Evolutionary conservation across 495 filamentous ascomycete species (phyloP).

Genomic region (Penicillium desertorum): DNA sequence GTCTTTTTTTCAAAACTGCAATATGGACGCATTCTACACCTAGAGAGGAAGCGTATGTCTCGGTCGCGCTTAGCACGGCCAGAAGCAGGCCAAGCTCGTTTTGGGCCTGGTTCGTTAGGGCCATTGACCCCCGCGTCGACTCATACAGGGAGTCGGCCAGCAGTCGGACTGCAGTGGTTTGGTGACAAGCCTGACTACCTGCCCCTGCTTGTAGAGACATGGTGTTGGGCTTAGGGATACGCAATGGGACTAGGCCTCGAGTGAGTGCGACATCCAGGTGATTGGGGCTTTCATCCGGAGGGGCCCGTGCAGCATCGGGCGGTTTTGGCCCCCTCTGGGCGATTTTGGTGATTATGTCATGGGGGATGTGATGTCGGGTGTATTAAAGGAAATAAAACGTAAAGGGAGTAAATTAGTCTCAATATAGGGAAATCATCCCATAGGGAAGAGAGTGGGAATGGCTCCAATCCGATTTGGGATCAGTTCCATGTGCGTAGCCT

Average conservation of each 20-base stretch:
- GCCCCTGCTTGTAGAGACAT: constrained; percentile 1
- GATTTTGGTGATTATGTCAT: neutral
- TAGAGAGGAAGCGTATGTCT: constrained; percentile 1
- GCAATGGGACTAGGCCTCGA: neutral
- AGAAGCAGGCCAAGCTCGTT: constrained; percentile 21
- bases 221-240: neutral
- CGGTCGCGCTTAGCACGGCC: constrained; percentile 6
- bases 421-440: neutral
- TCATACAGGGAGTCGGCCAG: constrained; percentile 20
- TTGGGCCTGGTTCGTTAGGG: constrained; percentile 16
- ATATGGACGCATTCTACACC: neutral
- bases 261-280: neutral
- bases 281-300: neutral
- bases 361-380: neutral
- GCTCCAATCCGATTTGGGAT: neutral
- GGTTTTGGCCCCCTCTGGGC: neutral
- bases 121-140: constrained; percentile 14
- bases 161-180: constrained; percentile 13
- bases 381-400: neutral
- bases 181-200: neutral
- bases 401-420: neutral
- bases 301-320: neutral
- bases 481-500: neutral
- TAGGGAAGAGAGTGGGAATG: neutral
- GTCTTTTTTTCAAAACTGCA: neutral